Evolutionary conservation across 805 yeast species (phyloP), one percentile per base, ranked within the genome.

Genomic region (Candida incommunis): DNA sequence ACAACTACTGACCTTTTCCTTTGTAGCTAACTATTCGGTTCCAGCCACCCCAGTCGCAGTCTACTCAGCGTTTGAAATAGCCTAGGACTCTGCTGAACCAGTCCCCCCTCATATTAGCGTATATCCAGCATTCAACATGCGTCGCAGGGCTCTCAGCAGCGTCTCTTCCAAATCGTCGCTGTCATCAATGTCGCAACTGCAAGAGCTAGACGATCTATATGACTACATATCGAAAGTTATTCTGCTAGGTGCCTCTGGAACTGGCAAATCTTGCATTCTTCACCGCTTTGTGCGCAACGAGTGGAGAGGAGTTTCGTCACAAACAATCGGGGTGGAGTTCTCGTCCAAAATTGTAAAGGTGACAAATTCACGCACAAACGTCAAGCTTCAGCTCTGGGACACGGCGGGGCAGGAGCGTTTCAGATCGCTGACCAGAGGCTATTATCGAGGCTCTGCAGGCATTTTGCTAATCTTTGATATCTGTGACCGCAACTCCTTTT

Each of bases 381-480:
- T 84, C 54, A 85, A 84, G 63, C 90, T 94, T 3, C 94, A 86
- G 65, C 81, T 87, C 54, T 87, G 96, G 96, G 96, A 87, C 63
- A 87, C 96, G 25, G 96, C 96, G 1, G 96, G 96, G 43, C 96
- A 87, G 67, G 96, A 87, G 63, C 75, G 96, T 65, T 88, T 86
- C 67, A 75, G 96, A 62, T 94, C 96, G 25, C 84, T 86, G 58
- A 87, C 96, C 15, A 76, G 92, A 44, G 95, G 95, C 2, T 88
- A 88, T 62, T 88, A 88, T 61, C 71, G 96, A 57, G 96, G 96
- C 34, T 94, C 96, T 0, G 94, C 88, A 40, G 96, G 96, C 45
- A 96, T 95, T 2, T 70, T 87, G 50, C 80, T 87, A 46, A 94
- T 86, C 27, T 88, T 85, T 62, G 96, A 88, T 64, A 82, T 87